Evolutionary conservation across 495 filamentous ascomycete genomes (phyloP).

Genomic region (Thozetella sp.): DNA sequence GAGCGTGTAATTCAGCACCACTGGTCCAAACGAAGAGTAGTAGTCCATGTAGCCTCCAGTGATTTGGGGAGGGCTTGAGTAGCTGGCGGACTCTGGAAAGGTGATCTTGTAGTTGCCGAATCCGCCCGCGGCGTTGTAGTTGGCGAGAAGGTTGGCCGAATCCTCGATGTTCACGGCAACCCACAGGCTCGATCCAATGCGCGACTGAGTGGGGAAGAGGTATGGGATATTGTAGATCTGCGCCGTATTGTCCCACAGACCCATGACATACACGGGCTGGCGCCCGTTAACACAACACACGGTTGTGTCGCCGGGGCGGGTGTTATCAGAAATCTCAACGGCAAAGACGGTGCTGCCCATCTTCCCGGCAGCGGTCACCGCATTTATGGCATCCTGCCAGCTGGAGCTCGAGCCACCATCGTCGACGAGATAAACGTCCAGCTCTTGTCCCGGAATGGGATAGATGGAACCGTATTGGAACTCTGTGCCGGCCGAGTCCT

Average conservation of each 20-base stretch:
- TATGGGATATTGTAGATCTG: slow-evolving; percentile 8
- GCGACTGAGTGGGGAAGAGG: not conserved
- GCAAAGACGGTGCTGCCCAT: slow-evolving; percentile 22
- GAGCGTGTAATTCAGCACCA: slow-evolving; percentile 11
- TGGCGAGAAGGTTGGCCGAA: not conserved
- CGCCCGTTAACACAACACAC: slow-evolving; percentile 11
- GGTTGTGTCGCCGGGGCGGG: slow-evolving; percentile 13
- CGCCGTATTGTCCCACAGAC: slow-evolving; percentile 12
- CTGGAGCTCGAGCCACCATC: not conserved
- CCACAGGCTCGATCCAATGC: slow-evolving; percentile 9
- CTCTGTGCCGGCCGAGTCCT: slow-evolving; percentile 15
- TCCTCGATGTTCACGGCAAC: not conserved
- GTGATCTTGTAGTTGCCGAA: slow-evolving; percentile 8
- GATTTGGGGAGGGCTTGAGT: slow-evolving; percentile 7
- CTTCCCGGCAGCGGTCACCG: slow-evolving; percentile 5
- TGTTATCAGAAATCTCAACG: slow-evolving; percentile 12
- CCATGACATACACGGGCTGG: slow-evolving; percentile 13
- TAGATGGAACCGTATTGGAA: slow-evolving; percentile 24
- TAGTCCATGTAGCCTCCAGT: slow-evolving; percentile 16
- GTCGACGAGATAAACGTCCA: not conserved
- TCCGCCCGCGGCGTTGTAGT: not conserved
- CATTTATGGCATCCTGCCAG: slow-evolving; percentile 2
- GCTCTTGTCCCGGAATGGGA: slow-evolving; percentile 7
- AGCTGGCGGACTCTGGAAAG: slow-evolving; percentile 12
- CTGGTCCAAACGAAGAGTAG: slow-evolving; percentile 20